Conservation (phyloP, 345 rosid genomes). For the Lumnitzera racemosa region DNA sequence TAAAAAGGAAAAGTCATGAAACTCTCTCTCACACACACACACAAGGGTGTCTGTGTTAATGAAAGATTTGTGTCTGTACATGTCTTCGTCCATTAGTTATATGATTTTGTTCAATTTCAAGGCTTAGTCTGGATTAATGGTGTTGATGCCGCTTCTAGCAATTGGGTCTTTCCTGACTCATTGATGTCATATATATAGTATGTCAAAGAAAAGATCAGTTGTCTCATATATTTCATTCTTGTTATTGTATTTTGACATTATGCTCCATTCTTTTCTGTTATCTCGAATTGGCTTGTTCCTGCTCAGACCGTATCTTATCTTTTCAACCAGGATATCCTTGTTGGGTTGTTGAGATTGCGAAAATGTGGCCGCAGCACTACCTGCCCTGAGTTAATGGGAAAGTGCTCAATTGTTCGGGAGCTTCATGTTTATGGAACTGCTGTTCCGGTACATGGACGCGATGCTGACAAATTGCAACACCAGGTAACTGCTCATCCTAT, state of each 20-base stretch:
- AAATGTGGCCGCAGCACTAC: constrained; percentile 82
- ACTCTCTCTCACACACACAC: neutral
- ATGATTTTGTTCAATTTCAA: too few relatives aligned
- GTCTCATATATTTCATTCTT: too few relatives aligned
- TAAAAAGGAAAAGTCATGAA: neutral
- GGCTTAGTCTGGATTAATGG: too few relatives aligned
- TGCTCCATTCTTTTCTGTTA: neutral
- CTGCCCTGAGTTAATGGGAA: constrained; percentile 85
- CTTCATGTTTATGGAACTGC: constrained; percentile 99
- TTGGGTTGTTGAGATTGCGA: constrained; percentile 80
- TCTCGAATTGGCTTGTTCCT: neutral
- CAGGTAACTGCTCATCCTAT: constrained; percentile 40
- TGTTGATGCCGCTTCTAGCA: neutral
- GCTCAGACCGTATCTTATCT: constrained; percentile 5
- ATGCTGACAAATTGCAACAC: constrained; percentile 93
- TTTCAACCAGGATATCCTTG: constrained; percentile 79
- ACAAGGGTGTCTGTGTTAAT: too few relatives aligned
- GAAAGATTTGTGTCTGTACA: too few relatives aligned
- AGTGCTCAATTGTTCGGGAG: constrained; percentile 93
- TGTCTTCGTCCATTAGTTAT: too few relatives aligned
- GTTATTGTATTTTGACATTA: neutral
- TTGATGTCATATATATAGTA: too few relatives aligned
- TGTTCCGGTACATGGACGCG: constrained; percentile 98
- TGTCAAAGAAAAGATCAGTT: too few relatives aligned
- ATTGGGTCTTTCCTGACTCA: too few relatives aligned